Base-by-base conservation (phyloP, 2,329 filamentous ascomycete genomes). In the Aspergillus texensis region DNA sequence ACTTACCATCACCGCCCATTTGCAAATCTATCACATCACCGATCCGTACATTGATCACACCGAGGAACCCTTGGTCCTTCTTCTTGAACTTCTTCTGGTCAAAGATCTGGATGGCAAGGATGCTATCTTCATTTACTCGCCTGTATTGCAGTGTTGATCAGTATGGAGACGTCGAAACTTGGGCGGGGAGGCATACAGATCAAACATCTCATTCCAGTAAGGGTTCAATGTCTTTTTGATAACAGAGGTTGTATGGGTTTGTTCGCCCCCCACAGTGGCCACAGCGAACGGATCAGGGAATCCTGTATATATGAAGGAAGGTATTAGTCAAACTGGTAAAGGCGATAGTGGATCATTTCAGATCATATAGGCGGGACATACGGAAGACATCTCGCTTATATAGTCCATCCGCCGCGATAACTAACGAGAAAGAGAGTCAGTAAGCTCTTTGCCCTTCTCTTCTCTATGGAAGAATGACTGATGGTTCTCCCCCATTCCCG, bases 31-130 rank as follows among this genome's bases (percentile, higher is more conserved):
- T 93, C 45, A 95, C 91, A 84, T 96, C 94, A 72, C 95, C 95
- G 70, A 99, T 91, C 63, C 94, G 90, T 72, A 99, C 91, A 78
- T 99, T 99, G 75, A 99, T 97, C 60, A 99, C 95, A 62, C 95
- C 95, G 8, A 99, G 85, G 76, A 99, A 99, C 10, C 95, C 95
- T 78, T 99, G 95, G 72, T 99, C 95, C 93, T 98, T 99, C 88
- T 99, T 99, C 86, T 99, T 99, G 83, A 99, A 99, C 83, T 99
- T 99, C 84, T 97, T 97, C 81, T 99, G 95, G 80, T 99, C 95
- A 77, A 99, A 99, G 61, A 99, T 97, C 77, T 99, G 95, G 54
- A 99, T 94, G 9, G 95, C 95, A 55, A 99, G 85, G 74, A 99
- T 97, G 78, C 94, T 96, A 74, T 97, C 94, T 78, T 99, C 95